Percentiles rank a stretch among this genome's conserved stretches.
Conservation (phyloP, 148 eudicot genomes). For the Silene uniflora region DNA sequence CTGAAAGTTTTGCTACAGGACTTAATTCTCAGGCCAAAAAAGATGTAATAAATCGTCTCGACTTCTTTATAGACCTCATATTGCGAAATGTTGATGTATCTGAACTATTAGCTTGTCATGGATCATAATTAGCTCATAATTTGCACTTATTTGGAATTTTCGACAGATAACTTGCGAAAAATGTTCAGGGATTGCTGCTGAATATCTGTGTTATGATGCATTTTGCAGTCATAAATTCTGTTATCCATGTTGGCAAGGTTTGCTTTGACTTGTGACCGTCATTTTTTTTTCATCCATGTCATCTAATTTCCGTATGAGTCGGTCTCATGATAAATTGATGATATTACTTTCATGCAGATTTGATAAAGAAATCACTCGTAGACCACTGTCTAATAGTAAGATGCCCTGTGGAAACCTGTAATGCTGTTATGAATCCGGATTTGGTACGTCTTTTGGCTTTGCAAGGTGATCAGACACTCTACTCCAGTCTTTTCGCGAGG, state of each 20-base stretch:
- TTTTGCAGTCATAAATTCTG: slow-evolving; percentile 23
- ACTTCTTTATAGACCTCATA: too few relatives aligned
- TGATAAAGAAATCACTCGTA: slow-evolving; percentile 1
- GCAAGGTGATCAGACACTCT: neutral
- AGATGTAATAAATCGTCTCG: too few relatives aligned
- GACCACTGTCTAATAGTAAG: neutral
- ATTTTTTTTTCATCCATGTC: neutral
- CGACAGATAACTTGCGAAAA: slow-evolving; percentile 13
- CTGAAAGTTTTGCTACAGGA: neutral
- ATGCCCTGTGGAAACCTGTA: slow-evolving; percentile 17
- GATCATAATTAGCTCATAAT: slow-evolving; percentile 4
- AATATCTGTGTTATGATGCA: neutral
- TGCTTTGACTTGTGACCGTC: neutral
- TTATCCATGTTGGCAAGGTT: slow-evolving; percentile 20
- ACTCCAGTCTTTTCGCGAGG: neutral
- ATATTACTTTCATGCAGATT: slow-evolving; percentile 7
- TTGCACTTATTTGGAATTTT: slow-evolving; percentile 1
- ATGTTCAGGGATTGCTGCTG: slow-evolving; percentile 3
- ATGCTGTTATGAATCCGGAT: slow-evolving; percentile 2
- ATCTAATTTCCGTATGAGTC: too few relatives aligned
- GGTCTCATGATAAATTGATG: neutral
- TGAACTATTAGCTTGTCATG: too few relatives aligned
- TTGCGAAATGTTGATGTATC: too few relatives aligned
- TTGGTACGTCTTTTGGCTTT: slow-evolving; percentile 16
- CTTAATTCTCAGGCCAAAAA: neutral